Evolutionary conservation across 1,284 basidiomycete species (phyloP), one percentile per base, ranked within the genome.

Genomic region (Leccinum discolor): DNA sequence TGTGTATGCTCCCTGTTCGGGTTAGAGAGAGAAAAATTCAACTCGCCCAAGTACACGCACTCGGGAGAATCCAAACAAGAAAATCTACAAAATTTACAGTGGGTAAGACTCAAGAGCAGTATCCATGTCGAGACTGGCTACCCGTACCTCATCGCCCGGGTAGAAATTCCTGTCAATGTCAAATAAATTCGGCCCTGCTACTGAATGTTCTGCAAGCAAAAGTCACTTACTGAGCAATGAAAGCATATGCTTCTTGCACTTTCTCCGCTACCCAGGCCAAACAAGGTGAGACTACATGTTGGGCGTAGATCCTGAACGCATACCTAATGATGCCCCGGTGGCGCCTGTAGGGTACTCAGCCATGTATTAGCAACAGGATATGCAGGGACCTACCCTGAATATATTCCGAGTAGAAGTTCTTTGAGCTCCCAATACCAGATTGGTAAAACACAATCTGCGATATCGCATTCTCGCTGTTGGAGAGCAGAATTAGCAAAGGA

Each of bases 401-500:
- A 64, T 84, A 85, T 69, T 84, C 76, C 3, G 85, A 83, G 71
- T 86, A 88, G 12, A 86, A 75, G 66, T 84, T 84, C n/a, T 80
- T 79, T 26, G 85, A 86, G 12, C 85, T 86, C 1, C 90, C 89
- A 21, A 91, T 81, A 2, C 90, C 89, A n/a, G 82, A 80, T 71
- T 91, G 89, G 73, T 91, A 91, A 70, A 86, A 90, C 10, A 90
- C 88, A 59, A 91, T 80, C 71, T 91, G 89, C 1, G 86, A 83
- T 62, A 87, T 83, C 16, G 83, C 79, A 8, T 80, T 80, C 35
- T 77, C 72, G 40, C 83, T 85, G 59, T 63, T 21, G 2, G 32
- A 54, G 23, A 58, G 21, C 12, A 26, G 38, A 11, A 21, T 68
- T 18, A 64, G 26, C 10, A 29, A 42, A 56, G 54, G 23, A 8